Percentiles rank a stretch among this genome's conserved stretches.
phyloP scores from a whole-genome alignment of 106 monocot species.

The Vanilla planifolia region DNA sequence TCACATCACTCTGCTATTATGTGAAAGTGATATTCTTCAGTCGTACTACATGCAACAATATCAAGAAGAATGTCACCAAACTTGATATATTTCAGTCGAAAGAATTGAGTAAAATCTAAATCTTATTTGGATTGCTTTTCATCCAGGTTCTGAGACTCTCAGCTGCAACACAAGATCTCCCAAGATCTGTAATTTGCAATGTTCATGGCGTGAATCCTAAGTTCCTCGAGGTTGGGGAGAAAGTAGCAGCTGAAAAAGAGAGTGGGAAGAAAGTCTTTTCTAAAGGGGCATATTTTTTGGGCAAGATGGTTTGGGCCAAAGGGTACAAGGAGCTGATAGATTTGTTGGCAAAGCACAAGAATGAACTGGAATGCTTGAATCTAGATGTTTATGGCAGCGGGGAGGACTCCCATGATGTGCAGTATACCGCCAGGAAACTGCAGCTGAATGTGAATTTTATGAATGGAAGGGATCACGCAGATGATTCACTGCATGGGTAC shows the following conservation, averaged over 20 bases:
- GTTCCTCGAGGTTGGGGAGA: constrained; percentile 83
- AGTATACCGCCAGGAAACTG: constrained; percentile 69
- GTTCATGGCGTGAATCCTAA: constrained; percentile 99
- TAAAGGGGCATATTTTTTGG: constrained; percentile 94
- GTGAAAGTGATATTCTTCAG: too few species aligned
- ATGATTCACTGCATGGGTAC: constrained; percentile 91
- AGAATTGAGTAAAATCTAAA: too few species aligned
- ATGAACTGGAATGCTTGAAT: constrained; percentile 67
- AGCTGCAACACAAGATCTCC: constrained; percentile 95
- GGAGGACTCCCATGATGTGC: constrained; percentile 91
- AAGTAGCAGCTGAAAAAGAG: constrained; percentile 59
- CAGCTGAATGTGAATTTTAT: constrained; percentile 83
- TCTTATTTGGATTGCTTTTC: not conserved
- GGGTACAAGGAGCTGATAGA: constrained; percentile 91
- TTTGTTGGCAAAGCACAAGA: constrained; percentile 76
- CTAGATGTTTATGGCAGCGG: constrained; percentile 93
- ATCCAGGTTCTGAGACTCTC: constrained; percentile 93
- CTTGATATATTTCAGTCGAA: too few species aligned
- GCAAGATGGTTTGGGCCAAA: constrained; percentile 99
- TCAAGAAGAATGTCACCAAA: too few species aligned
- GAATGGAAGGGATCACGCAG: constrained; percentile 95
- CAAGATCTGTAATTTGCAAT: constrained; percentile 88
- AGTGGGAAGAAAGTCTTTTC: constrained; percentile 61
- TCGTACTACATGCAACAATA: too few species aligned
- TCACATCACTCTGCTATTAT: too few species aligned